Evolutionary conservation across 2,329 filamentous ascomycete species (phyloP).

Genomic region (Onygena corvina): DNA sequence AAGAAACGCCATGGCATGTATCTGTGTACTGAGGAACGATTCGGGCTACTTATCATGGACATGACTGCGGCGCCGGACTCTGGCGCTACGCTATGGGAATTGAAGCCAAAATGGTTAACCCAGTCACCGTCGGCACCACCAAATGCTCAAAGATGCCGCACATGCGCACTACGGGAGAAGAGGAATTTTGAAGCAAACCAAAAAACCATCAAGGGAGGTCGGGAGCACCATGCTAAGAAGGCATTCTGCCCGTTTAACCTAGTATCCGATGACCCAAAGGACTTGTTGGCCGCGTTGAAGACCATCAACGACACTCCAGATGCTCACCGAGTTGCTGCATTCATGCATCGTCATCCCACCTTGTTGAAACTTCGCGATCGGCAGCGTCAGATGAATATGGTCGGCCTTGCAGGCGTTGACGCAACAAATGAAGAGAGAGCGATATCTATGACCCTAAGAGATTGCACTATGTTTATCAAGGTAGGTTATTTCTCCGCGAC

Average conservation of each 20-base stretch:
- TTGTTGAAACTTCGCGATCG: slow-evolving; percentile 26
- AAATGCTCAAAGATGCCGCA: slow-evolving; percentile 55
- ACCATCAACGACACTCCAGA: slow-evolving; percentile 26
- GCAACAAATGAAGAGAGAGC: slow-evolving; percentile 40
- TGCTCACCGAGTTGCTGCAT: slow-evolving; percentile 28
- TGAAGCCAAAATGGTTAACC: slow-evolving; percentile 75
- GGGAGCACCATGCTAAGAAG: not conserved
- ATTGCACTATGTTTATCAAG: slow-evolving; percentile 63
- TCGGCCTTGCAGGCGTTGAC: slow-evolving; percentile 27
- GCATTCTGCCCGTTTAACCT: slow-evolving; percentile 56
- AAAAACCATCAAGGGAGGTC: slow-evolving; percentile 20
- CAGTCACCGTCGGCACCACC: slow-evolving; percentile 61
- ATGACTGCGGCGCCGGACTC: slow-evolving; percentile 45
- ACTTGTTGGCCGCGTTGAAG: slow-evolving; percentile 35
- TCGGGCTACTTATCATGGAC: slow-evolving; percentile 61
- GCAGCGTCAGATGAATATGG: slow-evolving; percentile 26
- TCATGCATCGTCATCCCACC: slow-evolving; percentile 27
- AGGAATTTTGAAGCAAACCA: slow-evolving; percentile 31
- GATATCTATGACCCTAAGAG: slow-evolving; percentile 66
- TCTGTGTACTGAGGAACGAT: slow-evolving; percentile 43
- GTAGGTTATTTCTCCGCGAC: slow-evolving; percentile 29
- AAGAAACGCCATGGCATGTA: slow-evolving; percentile 41
- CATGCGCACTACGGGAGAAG: slow-evolving; percentile 52
- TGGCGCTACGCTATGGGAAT: slow-evolving; percentile 46
- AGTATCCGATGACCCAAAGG: slow-evolving; percentile 37